These are phyloP conservation scores for Geotrichum restrictum DNA, from an alignment of 1,139 yeast species.

Conservation along the genomic window DNA sequence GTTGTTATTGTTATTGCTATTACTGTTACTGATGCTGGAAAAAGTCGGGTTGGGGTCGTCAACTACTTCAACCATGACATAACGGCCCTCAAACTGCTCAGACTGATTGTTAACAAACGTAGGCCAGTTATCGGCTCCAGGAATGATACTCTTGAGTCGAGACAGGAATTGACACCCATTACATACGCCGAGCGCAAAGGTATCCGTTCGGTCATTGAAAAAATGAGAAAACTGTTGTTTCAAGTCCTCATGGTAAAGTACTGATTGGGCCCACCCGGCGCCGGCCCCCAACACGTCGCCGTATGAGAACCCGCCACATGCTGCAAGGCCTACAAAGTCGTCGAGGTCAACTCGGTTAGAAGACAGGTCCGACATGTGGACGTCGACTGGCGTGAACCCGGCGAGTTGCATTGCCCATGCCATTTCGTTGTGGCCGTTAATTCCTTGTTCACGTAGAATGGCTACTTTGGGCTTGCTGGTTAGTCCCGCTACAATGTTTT, in stretches of 20 bases:
- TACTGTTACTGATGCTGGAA: too few species aligned
- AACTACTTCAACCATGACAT: conserved; percentile 77
- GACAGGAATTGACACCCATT: conserved; percentile 97
- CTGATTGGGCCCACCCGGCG: conserved; percentile 98
- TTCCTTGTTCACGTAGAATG: conserved; percentile 96
- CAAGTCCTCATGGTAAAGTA: conserved; percentile 76
- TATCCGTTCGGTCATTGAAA: conserved; percentile 80
- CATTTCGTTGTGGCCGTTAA: conserved; percentile 97
- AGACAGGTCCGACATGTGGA: conserved; percentile 94
- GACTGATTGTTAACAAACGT: conserved; percentile 84
- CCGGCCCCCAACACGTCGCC: conserved; percentile 99
- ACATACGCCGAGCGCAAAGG: conserved; percentile 97
- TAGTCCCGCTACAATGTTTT: conserved; percentile 37
- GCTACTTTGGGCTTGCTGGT: conserved; percentile 78
- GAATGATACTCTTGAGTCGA: conserved; percentile 79
- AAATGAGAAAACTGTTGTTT: conserved; percentile 72
- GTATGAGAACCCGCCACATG: conserved; percentile 98
- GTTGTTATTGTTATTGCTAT: too few species aligned
- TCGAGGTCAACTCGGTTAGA: conserved; percentile 65
- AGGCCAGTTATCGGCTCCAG: conserved; percentile 97
- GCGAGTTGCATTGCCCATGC: conserved; percentile 95
- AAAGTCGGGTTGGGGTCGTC: conserved; percentile 50
- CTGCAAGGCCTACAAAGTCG: conserved; percentile 89
- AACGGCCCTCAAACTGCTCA: conserved; percentile 97
- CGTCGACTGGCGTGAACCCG: conserved; percentile 89